These are phyloP conservation scores for Komagataella phaffii DNA, from an alignment of 805 yeast genomes.

Conservation along the genomic window DNA sequence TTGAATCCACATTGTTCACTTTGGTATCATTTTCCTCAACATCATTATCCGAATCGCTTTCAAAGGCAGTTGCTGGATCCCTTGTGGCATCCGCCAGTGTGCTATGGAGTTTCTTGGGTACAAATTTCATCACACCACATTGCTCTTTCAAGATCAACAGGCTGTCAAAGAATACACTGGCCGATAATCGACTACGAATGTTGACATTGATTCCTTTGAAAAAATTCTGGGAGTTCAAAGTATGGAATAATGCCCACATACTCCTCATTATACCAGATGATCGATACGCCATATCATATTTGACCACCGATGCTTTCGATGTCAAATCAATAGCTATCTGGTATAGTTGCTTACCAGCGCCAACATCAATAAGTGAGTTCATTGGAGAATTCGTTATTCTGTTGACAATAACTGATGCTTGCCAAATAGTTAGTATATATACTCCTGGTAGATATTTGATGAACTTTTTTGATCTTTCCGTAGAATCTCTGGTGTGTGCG, in stretches of 20 bases:
- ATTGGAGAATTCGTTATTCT: conserved; percentile 68
- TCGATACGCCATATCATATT: conserved; percentile 87
- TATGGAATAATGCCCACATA: conserved; percentile 78
- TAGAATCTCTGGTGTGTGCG: conserved; percentile 51
- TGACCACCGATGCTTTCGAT: conserved; percentile 69
- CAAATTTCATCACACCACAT: conserved; percentile 71
- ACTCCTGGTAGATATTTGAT: conserved; percentile 76
- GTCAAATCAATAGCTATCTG: conserved; percentile 55
- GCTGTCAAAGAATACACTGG: conserved; percentile 86
- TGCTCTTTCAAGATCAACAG: conserved; percentile 74
- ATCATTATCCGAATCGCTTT: conserved; percentile 10
- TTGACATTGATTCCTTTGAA: conserved; percentile 29
- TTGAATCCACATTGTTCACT: too few relatives aligned
- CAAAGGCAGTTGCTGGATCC: not conserved
- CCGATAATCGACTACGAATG: conserved; percentile 79
- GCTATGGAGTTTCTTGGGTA: conserved; percentile 13
- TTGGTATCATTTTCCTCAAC: conserved; percentile 9
- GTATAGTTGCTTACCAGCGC: conserved; percentile 59
- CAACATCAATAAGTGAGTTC: conserved; percentile 50
- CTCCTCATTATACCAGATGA: conserved; percentile 90
- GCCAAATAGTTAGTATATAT: conserved; percentile 78
- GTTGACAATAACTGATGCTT: conserved; percentile 75
- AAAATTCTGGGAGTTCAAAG: conserved; percentile 41
- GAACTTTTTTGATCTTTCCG: conserved; percentile 43
- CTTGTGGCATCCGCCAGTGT: not conserved